phyloP scores from a whole-genome alignment of 441 rosid species.

The Syzygium malaccense region DNA sequence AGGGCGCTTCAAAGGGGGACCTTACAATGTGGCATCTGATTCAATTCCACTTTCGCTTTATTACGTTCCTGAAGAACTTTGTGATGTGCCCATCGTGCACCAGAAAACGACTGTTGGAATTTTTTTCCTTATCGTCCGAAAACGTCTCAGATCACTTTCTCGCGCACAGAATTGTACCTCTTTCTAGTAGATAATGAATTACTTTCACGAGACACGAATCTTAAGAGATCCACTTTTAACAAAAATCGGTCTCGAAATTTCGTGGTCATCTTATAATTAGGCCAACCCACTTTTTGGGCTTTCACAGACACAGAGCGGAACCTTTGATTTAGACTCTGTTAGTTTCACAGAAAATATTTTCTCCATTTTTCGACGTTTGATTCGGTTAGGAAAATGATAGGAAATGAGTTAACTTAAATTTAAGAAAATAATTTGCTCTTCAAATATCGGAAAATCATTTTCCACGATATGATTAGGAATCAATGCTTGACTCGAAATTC shows the following conservation, averaged over 20 bases:
- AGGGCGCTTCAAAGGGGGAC: background rate
- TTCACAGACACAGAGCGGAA: fast-evolving
- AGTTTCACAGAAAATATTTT: too few relatives aligned
- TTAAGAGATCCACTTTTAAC: background rate
- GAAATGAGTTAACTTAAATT: too few relatives aligned
- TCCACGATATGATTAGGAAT: too few relatives aligned
- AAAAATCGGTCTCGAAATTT: background rate
- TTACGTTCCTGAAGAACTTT: background rate
- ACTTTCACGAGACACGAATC: background rate
- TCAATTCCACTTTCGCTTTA: background rate
- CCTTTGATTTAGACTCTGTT: background rate
- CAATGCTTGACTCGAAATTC: too few relatives aligned
- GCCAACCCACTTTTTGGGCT: background rate
- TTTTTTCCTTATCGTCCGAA: background rate
- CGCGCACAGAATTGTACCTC: background rate
- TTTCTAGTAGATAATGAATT: too few relatives aligned
- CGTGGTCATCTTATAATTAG: background rate
- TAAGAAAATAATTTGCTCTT: too few relatives aligned
- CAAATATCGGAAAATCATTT: too few relatives aligned
- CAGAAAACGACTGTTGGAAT: background rate
- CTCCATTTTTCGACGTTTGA: too few relatives aligned
- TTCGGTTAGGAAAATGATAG: too few relatives aligned
- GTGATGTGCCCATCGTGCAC: background rate
- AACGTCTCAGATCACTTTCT: background rate
- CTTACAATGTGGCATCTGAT: background rate